phyloP scores from a whole-genome alignment of 2,329 filamentous ascomycete genomes.

The Neonectria punicea region DNA sequence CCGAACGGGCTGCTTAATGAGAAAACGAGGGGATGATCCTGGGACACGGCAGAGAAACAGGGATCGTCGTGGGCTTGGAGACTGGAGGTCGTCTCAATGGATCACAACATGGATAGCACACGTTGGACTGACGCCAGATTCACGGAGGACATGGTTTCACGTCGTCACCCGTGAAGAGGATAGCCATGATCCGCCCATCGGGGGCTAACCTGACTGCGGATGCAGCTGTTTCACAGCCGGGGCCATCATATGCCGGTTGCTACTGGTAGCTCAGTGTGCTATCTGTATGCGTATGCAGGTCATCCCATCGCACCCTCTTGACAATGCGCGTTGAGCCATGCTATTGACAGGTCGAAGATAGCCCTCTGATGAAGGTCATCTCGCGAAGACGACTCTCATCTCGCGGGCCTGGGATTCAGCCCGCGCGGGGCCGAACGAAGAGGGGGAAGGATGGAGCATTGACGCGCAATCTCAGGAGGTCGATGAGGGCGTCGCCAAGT shows the following conservation, averaged over 20 bases:
- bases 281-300: constrained; percentile 38
- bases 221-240: constrained; percentile 34
- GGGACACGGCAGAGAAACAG: not conserved
- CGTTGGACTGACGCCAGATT: constrained; percentile 17
- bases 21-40: constrained; percentile 1
- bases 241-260: constrained; percentile 28
- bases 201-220: constrained; percentile 35
- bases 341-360: constrained; percentile 36
- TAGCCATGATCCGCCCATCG: constrained; percentile 25
- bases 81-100: constrained; percentile 18
- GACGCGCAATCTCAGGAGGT: constrained; percentile 32
- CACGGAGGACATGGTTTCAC: constrained; percentile 26
- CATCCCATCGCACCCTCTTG: constrained; percentile 28
- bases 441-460: constrained; percentile 19
- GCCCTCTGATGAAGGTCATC: constrained; percentile 37
- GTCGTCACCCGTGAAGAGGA: constrained; percentile 26
- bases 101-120: constrained; percentile 2
- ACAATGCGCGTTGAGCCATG: constrained; percentile 32
- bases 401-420: constrained; percentile 32
- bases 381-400: constrained; percentile 33
- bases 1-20: constrained; percentile 20
- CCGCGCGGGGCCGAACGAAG: constrained; percentile 19
- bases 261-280: constrained; percentile 28
- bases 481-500: constrained; percentile 34
- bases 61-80: constrained; percentile 2